Base-by-base conservation (phyloP, 176 grass and related monocot genomes). In the Bothriochloa decipiens region DNA sequence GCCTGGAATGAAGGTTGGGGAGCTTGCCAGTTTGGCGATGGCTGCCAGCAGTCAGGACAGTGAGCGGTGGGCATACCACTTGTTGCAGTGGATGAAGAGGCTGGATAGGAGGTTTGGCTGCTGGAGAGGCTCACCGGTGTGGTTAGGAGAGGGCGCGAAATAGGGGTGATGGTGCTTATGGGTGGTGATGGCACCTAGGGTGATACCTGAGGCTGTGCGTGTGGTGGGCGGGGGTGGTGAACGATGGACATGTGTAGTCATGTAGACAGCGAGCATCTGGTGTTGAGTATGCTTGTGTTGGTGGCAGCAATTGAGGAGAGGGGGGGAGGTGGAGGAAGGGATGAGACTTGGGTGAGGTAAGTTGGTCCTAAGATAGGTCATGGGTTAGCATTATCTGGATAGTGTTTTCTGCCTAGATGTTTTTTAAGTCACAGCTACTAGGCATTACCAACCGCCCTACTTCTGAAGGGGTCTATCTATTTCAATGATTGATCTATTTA, bases 121-220 rank as follows among this genome's bases (percentile, higher is more conserved):
- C 57, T 61, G n/a, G n/a, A 9, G 57, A 61, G n/a, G 57, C 10
- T 61, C n/a, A 11, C 3, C 8, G 57, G n/a, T 25, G 57, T 61
- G n/a, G 57, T 61, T 61, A 57, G 7, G 53, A 9, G 2, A 57
- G 53, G 53, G 6, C 0, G 20, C 1, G 6, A 3, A 57, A 57
- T n/a, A 22, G 18, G 20, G 20, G 53, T 6, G 5, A 7, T 57
- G 53, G 53, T 57, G 53, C 1, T 6, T 57, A 22, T 8, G 53
- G 18, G 18, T n/a, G 20, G 53, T 55, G 52, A 9, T 58, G n/a
- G 9, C 57, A 61, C n/a, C 57, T 23, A 61, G 57, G n/a, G 57
- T 12, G 4, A 60, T 3, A 3, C 57, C 0, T 0, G 57, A 23
- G 55, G 55, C 3, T 0, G 1, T 61, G 9, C 1, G 3, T 25